Conservation (phyloP, 306 rosid genomes). For the Carpinus viminea region DNA sequence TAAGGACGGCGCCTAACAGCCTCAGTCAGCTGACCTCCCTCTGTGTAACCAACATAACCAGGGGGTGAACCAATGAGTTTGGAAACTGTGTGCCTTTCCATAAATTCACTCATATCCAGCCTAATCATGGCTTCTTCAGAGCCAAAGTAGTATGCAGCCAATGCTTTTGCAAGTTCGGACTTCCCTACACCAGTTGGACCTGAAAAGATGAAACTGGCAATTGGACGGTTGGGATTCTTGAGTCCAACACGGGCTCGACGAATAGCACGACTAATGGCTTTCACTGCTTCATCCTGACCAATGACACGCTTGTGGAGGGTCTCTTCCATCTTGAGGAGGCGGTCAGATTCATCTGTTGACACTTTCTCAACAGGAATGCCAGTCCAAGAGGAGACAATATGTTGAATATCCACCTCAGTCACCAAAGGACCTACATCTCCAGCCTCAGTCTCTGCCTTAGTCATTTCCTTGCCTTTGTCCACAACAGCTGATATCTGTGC, state of each 20-base stretch:
- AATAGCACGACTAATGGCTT: conserved; percentile 91
- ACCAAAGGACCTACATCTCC: conserved; percentile 82
- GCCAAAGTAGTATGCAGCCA: conserved; percentile 94
- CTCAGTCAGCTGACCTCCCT: conserved; percentile 97
- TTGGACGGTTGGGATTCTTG: conserved; percentile 93
- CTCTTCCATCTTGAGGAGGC: conserved; percentile 98
- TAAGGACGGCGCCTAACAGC: conserved; percentile 96
- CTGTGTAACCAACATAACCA: conserved; percentile 94
- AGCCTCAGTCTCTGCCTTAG: conserved; percentile 94
- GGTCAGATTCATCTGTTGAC: conserved; percentile 89
- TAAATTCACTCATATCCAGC: conserved; percentile 97
- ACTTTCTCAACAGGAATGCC: conserved; percentile 98
- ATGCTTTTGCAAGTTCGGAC: conserved; percentile 87
- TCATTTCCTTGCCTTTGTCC: conserved; percentile 94
- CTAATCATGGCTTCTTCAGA: conserved; percentile 97
- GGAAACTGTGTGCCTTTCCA: conserved; percentile 95
- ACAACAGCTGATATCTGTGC: conserved; percentile 78
- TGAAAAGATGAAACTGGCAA: conserved; percentile 94
- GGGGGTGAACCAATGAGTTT: conserved; percentile 98
- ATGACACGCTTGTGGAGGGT: conserved; percentile 80
- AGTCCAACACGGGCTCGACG: conserved; percentile 96
- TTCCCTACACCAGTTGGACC: conserved; percentile 99
- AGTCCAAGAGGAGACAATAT: conserved; percentile 89
- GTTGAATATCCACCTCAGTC: conserved; percentile 91
- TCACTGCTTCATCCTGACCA: conserved; percentile 95